Base-by-base conservation (phyloP, 169 alveolate species). In the Eimeria necatrix region DNA sequence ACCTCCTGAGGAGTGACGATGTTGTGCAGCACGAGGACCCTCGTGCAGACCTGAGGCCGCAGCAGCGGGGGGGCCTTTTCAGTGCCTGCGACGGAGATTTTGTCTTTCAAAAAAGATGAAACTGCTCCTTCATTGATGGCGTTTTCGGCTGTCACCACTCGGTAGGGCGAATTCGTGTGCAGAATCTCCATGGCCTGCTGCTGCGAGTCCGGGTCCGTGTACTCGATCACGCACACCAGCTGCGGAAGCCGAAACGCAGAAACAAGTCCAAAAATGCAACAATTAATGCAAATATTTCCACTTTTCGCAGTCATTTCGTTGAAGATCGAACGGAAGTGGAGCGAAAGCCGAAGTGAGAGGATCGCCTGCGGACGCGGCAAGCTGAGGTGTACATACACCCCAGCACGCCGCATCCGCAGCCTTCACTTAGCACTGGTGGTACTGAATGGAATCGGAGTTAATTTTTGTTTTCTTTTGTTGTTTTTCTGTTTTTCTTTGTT, bases 1-100 rank as follows among this genome's bases (percentile, higher is more conserved):
- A 95, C 96, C 61, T 97, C 98, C n/a, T 97, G 98, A 12, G 96
- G 96, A 2, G 98, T 95, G 71, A 97, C 97, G 74, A 97, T 97
- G 95, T 98, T 98, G 51, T 96, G 93, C 52, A 98, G 97, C 81
- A 97, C 87, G 24, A 98, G 96, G 4, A 94, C 96, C 22, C 96
- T 92, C n/a, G 96, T 97, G 59, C 98, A 98, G 18, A 97, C 96
- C 48, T 97, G 97, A 5, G 98, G 93, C 92, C 96, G 86, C 95
- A 97, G 95, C 49, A 97, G 84, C 9, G 95, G 59, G 59, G 84
- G 92, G 49, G 95, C 96, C 3, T 85, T 80, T 0, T 20, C n/a
- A 20, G 73, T 12, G 16, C 86, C 83, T 49, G 60, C 81, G 73
- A 70, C 46, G 26, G 56, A 64, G 26, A 84, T 73, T 14, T 49